A percentile compares a stretch with the other conserved stretches of the same genome.
phyloP scores from a whole-genome alignment of 495 filamentous ascomycete species.

The Aspergillus egyptiacus region DNA sequence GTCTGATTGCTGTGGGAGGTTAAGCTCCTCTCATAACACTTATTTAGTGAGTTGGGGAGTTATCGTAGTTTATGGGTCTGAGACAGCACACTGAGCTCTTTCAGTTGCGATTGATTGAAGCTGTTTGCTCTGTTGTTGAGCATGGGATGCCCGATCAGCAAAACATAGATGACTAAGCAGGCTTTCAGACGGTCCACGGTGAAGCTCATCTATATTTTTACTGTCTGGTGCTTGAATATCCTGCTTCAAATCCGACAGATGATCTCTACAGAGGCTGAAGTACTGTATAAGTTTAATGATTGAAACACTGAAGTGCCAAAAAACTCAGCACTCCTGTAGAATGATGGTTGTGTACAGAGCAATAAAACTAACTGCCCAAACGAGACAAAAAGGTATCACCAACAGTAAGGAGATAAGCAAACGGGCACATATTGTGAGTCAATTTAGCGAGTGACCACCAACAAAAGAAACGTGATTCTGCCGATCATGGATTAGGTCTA shows the following conservation, averaged over 20 bases:
- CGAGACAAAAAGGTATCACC: neutral
- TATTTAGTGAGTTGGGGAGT: neutral
- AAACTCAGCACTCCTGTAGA: neutral
- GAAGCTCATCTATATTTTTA: too few relatives aligned
- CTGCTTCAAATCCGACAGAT: too few relatives aligned
- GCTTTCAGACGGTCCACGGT: neutral
- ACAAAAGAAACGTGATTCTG: neutral
- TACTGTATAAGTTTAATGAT: neutral
- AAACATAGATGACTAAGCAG: constrained; percentile 16
- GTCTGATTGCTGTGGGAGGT: neutral
- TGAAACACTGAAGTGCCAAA: neutral
- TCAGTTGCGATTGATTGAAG: neutral
- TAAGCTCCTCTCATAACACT: neutral
- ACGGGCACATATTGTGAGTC: neutral
- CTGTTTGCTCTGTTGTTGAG: constrained; percentile 10
- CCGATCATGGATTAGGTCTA: neutral
- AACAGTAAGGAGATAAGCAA: neutral
- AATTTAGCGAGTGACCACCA: neutral
- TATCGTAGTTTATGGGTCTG: neutral
- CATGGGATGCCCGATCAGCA: neutral
- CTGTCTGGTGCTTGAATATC: neutral
- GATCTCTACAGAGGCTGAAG: neutral
- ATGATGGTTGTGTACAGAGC: neutral
- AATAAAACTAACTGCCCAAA: neutral
- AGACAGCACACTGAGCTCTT: neutral